A percentile compares a stretch with the other conserved stretches of the same genome.
Evolutionary conservation across 495 filamentous ascomycete genomes (phyloP).

Genomic region (Letharia lupina): DNA sequence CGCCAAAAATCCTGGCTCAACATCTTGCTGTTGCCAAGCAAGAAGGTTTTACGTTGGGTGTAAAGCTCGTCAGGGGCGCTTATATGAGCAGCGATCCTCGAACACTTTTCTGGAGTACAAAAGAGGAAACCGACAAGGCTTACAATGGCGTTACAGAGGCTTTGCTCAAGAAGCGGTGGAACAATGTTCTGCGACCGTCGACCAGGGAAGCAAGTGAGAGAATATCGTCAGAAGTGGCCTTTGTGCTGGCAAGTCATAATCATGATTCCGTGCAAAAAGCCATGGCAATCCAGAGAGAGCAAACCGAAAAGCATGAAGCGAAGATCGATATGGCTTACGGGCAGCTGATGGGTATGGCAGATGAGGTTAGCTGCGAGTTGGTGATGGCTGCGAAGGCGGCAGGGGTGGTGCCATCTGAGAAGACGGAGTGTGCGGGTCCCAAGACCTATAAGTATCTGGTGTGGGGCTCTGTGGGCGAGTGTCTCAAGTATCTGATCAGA

Average conservation of each 20-base stretch:
- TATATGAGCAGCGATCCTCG: slow-evolving; percentile 78
- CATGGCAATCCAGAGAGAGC: slow-evolving; percentile 47
- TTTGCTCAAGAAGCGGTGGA: slow-evolving; percentile 49
- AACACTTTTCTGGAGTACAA: slow-evolving; percentile 67
- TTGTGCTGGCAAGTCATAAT: slow-evolving; percentile 91
- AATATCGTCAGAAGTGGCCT: slow-evolving; percentile 52
- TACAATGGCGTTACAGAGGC: slow-evolving; percentile 56
- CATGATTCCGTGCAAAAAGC: slow-evolving; percentile 68
- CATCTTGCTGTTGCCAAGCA: slow-evolving; percentile 58
- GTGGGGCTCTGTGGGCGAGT: slow-evolving; percentile 87
- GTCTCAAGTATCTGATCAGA: slow-evolving; percentile 83
- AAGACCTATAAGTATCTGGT: slow-evolving; percentile 82
- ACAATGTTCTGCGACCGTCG: slow-evolving; percentile 39
- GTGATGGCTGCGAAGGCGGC: slow-evolving; percentile 45
- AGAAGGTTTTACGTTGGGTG: slow-evolving; percentile 70
- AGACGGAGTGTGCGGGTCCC: slow-evolving; percentile 35
- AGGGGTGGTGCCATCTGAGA: slow-evolving; percentile 12
- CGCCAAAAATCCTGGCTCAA: slow-evolving; percentile 51
- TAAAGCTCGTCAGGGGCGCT: slow-evolving; percentile 88
- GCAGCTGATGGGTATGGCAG: slow-evolving; percentile 94
- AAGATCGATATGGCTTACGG: slow-evolving; percentile 65
- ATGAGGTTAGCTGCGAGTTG: slow-evolving; percentile 81
- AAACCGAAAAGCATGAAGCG: slow-evolving; percentile 36
- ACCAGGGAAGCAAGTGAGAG: slow-evolving; percentile 27
- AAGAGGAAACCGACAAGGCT: slow-evolving; percentile 66